These are phyloP conservation scores for Lachnellula hyalina DNA, from an alignment of 2,329 filamentous ascomycete genomes.

Conservation along the genomic window DNA sequence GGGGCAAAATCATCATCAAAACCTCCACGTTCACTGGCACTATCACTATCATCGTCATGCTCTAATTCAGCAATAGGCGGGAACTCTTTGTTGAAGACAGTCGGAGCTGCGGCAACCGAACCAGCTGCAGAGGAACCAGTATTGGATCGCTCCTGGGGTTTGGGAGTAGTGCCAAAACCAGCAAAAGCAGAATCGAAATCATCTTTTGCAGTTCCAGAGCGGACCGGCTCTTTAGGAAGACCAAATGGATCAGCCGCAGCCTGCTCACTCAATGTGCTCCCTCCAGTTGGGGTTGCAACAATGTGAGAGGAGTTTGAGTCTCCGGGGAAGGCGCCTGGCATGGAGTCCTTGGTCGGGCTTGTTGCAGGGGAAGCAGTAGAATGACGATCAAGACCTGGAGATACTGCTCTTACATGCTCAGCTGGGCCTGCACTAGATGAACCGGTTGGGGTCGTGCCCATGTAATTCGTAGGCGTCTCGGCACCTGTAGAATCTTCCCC, in stretches of 20 bases:
- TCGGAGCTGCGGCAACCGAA: conserved; percentile 41
- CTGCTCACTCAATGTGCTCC: conserved; percentile 42
- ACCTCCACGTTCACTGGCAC: conserved; percentile 70
- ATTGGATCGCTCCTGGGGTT: conserved; percentile 45
- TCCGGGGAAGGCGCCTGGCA: conserved; percentile 50
- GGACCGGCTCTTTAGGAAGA: conserved; percentile 45
- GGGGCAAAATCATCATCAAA: conserved; percentile 93
- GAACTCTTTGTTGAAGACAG: conserved; percentile 69
- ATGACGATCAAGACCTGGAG: conserved; percentile 28
- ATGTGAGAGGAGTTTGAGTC: conserved; percentile 38
- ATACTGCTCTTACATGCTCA: conserved; percentile 23
- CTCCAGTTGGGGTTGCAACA: conserved; percentile 42
- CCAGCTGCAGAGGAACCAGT: conserved; percentile 35
- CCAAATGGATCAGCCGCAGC: conserved; percentile 49
- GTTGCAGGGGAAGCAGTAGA: conserved; percentile 27
- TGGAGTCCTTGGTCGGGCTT: conserved; percentile 32
- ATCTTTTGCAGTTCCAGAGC: conserved; percentile 54
- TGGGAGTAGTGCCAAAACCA: conserved; percentile 53
- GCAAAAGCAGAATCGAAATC: conserved; percentile 86
- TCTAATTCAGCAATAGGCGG: conserved; percentile 88
- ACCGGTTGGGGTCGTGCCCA: conserved; percentile 28
- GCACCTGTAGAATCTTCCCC: conserved; percentile 41
- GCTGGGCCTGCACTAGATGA: conserved; percentile 26
- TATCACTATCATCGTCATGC: conserved; percentile 78
- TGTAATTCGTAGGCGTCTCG: conserved; percentile 35